Base-by-base conservation (phyloP, 148 eudicot genomes). In the Rhododendron vialii region DNA sequence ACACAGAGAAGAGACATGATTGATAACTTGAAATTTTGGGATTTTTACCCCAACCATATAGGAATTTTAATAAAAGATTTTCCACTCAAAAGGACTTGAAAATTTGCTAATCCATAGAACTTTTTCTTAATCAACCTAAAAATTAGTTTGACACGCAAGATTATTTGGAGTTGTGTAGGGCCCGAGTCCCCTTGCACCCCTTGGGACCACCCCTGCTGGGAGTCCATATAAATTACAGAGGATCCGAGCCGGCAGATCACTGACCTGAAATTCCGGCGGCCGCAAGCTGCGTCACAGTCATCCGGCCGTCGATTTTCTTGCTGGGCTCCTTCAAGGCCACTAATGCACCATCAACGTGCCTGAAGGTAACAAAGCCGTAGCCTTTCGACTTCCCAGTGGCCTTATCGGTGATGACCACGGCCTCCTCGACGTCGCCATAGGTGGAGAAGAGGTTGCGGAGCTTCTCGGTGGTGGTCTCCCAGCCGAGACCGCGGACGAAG, bases 251-350 rank as follows among this genome's bases (percentile, higher is more conserved):
- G 10, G n/a, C 80, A 2, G 48, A 65, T 24, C 41, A 59, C 24
- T 65, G 79, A 0, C 92, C 87, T 0, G 85, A 86, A 78, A 33
- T 77, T 1, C 93, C 93, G 7, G 92, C 90, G 0, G 96, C 88
- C 0, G 99, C 99, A 14, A 95, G 91, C 57, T 93, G 96, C 17
- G 98, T 89, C 2, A 93, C 98, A 15, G 98, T 94, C 90, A 96
- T 93, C 28, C 99, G 86, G 17, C 99, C 98, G 57, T 95, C 98
- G 73, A 96, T 95, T 71, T 89, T 90, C 95, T 95, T 96, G 76
- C 93, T 96, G 1, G 98, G 97, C 45, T 93, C 89, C 41, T 90
- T 90, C 38, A 96, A 82, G 38, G 98, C 99, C 55, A 94, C 47
- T 0, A 93, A 24, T 0, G 99, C 99, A 7, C 93, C 94, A 53